These are phyloP conservation scores for Priceomyces fermenticarens DNA, from an alignment of 805 yeast species.

Conservation along the genomic window DNA sequence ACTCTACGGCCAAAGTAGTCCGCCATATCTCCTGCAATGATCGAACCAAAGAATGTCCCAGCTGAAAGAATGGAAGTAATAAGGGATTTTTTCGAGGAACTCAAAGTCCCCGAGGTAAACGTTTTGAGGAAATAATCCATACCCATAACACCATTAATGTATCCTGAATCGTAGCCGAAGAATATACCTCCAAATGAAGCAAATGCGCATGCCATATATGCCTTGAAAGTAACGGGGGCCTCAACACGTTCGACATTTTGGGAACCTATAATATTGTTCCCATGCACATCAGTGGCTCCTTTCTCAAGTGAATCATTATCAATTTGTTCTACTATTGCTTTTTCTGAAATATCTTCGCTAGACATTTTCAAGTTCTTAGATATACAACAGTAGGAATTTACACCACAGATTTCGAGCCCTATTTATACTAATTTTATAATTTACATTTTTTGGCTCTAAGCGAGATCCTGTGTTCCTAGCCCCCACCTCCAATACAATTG, in stretches of 20 bases:
- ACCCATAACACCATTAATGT: conserved; percentile 41
- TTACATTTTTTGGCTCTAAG: no score
- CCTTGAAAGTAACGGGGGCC: conserved; percentile 6
- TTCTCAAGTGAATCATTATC: not conserved
- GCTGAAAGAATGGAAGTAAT: conserved; percentile 28
- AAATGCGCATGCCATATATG: conserved; percentile 6
- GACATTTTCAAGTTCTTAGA: not conserved
- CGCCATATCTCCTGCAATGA: conserved; percentile 33
- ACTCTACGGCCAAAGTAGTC: conserved; percentile 39
- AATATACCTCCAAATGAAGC: conserved; percentile 39
- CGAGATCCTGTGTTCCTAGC: no score
- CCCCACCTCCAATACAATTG: no score
- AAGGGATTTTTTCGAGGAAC: conserved; percentile 16
- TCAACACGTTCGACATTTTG: conserved; percentile 2
- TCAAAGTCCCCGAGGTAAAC: conserved; percentile 2
- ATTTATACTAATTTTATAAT: no score
- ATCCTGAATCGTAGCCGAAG: conserved; percentile 43
- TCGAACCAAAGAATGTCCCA: conserved; percentile 42
- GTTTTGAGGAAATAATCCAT: conserved; percentile 25
- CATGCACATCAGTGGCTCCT: not conserved
- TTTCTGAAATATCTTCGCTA: conserved; percentile 3
- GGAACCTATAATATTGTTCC: not conserved
- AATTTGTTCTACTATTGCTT: not conserved
- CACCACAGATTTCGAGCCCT: no score
- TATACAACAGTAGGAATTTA: no score